Evolutionary conservation across 1,284 basidiomycete genomes (phyloP).

Genomic region (Cryptococcus sp.): DNA sequence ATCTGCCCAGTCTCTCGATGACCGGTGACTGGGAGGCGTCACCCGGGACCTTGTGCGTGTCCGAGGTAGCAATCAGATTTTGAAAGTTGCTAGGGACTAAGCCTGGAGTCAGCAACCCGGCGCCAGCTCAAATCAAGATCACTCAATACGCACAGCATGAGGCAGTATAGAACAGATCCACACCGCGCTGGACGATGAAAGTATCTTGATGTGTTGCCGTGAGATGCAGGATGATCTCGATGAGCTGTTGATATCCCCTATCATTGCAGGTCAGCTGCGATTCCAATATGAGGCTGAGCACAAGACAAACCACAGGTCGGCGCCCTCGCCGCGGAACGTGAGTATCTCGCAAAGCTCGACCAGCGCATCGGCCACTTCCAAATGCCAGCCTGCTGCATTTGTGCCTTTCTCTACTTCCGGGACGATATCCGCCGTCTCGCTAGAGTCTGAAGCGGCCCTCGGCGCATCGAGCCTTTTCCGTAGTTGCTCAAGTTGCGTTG

Average conservation of each 20-base stretch:
- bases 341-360: slow-evolving; percentile 27
- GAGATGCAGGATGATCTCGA: slow-evolving; percentile 28
- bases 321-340: slow-evolving; percentile 22
- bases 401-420: background rate
- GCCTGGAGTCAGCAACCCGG: background rate
- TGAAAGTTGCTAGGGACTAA: slow-evolving; percentile 29
- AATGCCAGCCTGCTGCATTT: slow-evolving; percentile 3
- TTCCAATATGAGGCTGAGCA: slow-evolving; percentile 2
- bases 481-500: background rate
- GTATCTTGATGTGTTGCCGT: slow-evolving; percentile 6
- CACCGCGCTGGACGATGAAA: slow-evolving; percentile 17
- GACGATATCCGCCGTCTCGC: background rate
- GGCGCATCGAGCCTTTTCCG: background rate
- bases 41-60: slow-evolving; percentile 2
- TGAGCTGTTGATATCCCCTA: slow-evolving; percentile 35
- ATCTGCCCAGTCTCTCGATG: slow-evolving; percentile 18
- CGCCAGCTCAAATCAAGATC: background rate
- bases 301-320: slow-evolving; percentile 30
- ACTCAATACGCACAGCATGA: slow-evolving; percentile 32
- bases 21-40: slow-evolving; percentile 14
- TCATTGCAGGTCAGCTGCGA: background rate
- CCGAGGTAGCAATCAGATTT: slow-evolving; percentile 21
- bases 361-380: slow-evolving; percentile 26
- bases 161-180: slow-evolving; percentile 37
- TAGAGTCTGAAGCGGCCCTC: background rate